Evolutionary conservation across 1,284 basidiomycete species (phyloP), one percentile per base, ranked within the genome.

Genomic region (Athelia sp.): DNA sequence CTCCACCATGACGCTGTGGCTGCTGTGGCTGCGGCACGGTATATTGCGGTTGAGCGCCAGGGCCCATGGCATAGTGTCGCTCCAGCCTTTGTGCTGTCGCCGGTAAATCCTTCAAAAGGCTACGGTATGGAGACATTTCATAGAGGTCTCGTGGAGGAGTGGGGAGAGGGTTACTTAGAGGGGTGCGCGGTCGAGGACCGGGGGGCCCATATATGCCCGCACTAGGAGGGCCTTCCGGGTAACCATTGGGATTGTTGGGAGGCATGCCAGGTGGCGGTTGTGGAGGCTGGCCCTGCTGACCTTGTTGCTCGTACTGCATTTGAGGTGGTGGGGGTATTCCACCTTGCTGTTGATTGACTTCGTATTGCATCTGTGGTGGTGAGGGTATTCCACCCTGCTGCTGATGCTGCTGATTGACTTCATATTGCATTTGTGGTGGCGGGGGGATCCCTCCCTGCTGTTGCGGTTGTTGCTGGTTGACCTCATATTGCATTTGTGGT

Each of bases 61-160:
- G 10, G 15, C 36, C 17, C n/a, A 15, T 40, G 36, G 36, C 23
- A 21, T 44, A 26, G 10, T 26, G 14, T 10, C 23, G 18, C 23
- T 21, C 18, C n/a, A 44, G 24, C 15, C 10, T 4, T n/a, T 21
- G 15, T 23, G 43, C 23, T 11, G 43, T 44, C 23, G 19, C 43
- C 8, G 43, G 43, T 11, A 44, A 26, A 11, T 44, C 43, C 8
- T n/a, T 21, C n/a, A 44, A n/a, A 23, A 44, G 43, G 22, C 21
- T 44, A 10, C 43, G 43, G 43, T 44, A 44, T 10, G 43, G 43
- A 11, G 43, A 23, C 21, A 23, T 22, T 21, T 44, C 43, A 11
- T 26, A 44, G 4, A 44, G 21, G 43, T 44, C 43, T 22, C 43
- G 18, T 10, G 43, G 43, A 21, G 43, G 43, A 22, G 43, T 44